Conservation (phyloP, 2,329 filamentous ascomycete species). For the Sporothrix pseudoabietina region DNA sequence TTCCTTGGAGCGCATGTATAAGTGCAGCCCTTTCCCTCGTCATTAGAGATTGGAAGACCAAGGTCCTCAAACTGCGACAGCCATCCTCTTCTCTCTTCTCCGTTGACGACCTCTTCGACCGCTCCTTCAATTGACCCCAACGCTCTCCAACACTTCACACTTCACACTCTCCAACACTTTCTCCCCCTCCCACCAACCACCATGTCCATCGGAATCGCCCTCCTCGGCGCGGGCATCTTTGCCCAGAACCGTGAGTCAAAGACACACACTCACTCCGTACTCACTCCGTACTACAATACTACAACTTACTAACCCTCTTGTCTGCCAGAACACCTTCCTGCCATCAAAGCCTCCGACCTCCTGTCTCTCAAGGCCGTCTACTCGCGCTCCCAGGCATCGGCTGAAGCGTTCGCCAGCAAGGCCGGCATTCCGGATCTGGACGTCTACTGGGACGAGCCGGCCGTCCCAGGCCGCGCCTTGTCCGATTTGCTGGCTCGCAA, state of each 20-base stretch:
- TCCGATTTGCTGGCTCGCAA: slow-evolving; percentile 55
- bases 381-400: slow-evolving; percentile 62
- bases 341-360: slow-evolving; percentile 54
- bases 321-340: slow-evolving; percentile 49
- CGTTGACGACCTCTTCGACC: too few species aligned
- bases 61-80: background rate
- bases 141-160: too few species aligned
- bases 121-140: background rate
- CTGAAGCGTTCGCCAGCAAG: slow-evolving; percentile 48
- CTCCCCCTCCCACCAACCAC: background rate
- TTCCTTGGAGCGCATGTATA: background rate
- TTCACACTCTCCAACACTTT: background rate
- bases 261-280: too few species aligned
- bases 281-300: too few species aligned
- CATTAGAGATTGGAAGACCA: background rate
- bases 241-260: slow-evolving; percentile 37
- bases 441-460: slow-evolving; percentile 61
- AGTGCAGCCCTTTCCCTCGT: background rate
- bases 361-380: slow-evolving; percentile 66
- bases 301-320: background rate
- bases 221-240: slow-evolving; percentile 44
- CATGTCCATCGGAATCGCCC: slow-evolving; percentile 39
- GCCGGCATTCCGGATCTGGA: slow-evolving; percentile 42
- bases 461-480: slow-evolving; percentile 47
- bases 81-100: too few species aligned